phyloP scores from a whole-genome alignment of 768 basidiomycete species.

The Kwoniella dendrophila region DNA sequence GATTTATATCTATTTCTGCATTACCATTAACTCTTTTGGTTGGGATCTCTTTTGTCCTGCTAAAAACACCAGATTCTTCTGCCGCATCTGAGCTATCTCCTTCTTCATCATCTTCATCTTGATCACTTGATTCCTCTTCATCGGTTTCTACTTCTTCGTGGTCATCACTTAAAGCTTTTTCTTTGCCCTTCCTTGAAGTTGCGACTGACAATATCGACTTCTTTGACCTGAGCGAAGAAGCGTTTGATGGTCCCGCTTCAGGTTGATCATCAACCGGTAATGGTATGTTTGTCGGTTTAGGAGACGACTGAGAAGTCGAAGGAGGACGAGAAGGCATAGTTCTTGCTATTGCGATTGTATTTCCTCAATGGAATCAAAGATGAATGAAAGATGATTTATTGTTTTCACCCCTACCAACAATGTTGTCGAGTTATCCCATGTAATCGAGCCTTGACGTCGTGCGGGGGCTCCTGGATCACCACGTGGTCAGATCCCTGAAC shows the following conservation, averaged over 20 bases:
- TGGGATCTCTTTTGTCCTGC: no score
- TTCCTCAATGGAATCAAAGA: not conserved
- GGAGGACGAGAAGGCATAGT: slow-evolving; percentile 1
- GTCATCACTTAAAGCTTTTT: slow-evolving; percentile 16
- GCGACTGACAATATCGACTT: not conserved
- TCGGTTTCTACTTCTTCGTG: not conserved
- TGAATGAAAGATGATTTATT: no score
- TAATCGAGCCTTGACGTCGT: not conserved
- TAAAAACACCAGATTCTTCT: no score
- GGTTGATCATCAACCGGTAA: slow-evolving; percentile 10
- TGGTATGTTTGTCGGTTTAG: not conserved
- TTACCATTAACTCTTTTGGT: no score
- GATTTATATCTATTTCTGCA: no score
- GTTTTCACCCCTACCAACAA: no score
- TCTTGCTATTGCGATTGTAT: no score
- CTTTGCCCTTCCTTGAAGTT: slow-evolving; percentile 25
- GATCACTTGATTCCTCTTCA: not conserved
- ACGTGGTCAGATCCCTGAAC: not conserved
- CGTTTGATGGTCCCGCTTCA: slow-evolving; percentile 21
- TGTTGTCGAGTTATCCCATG: not conserved
- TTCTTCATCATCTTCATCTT: not conserved
- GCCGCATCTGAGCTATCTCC: no score
- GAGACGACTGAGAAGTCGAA: not conserved
- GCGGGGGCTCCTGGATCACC: slow-evolving; percentile 9
- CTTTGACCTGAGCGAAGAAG: not conserved